phyloP scores from a whole-genome alignment of 306 rosid genomes.

The Boehmeria nivea region DNA sequence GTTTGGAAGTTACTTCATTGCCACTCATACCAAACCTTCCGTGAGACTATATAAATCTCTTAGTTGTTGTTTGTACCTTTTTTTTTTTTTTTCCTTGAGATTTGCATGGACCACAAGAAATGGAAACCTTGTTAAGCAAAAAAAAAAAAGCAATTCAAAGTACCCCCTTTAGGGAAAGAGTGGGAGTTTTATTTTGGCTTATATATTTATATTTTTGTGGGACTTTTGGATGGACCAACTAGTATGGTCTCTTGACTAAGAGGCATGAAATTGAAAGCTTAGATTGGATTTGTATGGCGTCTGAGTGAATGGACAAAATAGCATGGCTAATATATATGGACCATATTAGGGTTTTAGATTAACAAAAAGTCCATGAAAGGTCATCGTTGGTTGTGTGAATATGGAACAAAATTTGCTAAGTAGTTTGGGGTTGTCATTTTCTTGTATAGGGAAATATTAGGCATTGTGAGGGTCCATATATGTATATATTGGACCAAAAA shows the following conservation, averaged over 20 bases:
- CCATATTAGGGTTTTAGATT: constrained; percentile 23
- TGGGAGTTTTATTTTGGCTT: too few species aligned
- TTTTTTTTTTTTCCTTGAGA: too few species aligned
- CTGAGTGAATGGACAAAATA: constrained; percentile 32
- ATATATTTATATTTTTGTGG: constrained; percentile 3
- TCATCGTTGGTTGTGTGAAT: constrained; percentile 32
- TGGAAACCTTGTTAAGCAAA: constrained; percentile 29
- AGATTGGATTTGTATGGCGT: constrained; percentile 26
- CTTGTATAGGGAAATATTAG: constrained; percentile 22
- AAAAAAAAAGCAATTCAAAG: too few species aligned
- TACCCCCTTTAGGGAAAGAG: too few species aligned
- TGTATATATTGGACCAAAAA: constrained; percentile 10
- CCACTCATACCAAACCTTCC: constrained; percentile 27
- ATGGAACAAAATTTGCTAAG: constrained; percentile 28
- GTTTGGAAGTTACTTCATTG: constrained; percentile 39
- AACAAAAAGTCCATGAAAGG: constrained; percentile 35
- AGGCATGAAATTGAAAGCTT: constrained; percentile 17
- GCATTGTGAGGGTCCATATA: constrained; percentile 50
- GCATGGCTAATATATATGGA: constrained; percentile 20
- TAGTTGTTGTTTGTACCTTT: too few species aligned
- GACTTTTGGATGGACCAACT: constrained; percentile 25
- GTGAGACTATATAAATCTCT: constrained; percentile 22
- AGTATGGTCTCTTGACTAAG: constrained; percentile 21
- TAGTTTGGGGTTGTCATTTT: constrained; percentile 26
- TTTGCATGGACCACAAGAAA: constrained; percentile 27